A percentile compares a stretch with the other conserved stretches of the same genome.
phyloP scores from a whole-genome alignment of 768 basidiomycete species.

The Kwoniella sp. region DNA sequence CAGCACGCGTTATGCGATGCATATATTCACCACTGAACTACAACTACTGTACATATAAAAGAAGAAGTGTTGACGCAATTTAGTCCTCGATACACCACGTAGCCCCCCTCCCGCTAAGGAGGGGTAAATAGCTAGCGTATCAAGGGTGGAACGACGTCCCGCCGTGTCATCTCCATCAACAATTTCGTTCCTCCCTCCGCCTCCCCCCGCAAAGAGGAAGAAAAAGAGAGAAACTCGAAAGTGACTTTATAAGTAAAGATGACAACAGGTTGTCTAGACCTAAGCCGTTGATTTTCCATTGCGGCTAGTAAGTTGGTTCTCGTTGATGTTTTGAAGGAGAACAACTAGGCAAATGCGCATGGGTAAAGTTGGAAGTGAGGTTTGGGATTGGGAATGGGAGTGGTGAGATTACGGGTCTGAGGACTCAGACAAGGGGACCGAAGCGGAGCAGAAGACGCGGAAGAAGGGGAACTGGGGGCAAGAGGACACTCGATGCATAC shows the following conservation, averaged over 20 bases:
- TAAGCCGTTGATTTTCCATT: slow-evolving; percentile 28
- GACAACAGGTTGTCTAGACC: slow-evolving; percentile 32
- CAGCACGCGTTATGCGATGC: too few species aligned
- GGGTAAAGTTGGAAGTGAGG: too few species aligned
- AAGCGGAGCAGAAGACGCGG: not conserved
- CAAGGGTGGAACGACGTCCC: slow-evolving; percentile 31
- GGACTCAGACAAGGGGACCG: not conserved
- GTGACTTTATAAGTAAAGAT: not conserved
- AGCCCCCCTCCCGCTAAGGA: not conserved
- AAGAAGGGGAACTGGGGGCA: too few species aligned
- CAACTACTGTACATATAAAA: not conserved
- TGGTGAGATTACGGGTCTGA: not conserved
- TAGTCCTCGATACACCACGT: slow-evolving; percentile 29
- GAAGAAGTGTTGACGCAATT: slow-evolving; percentile 12
- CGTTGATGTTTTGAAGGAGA: slow-evolving; percentile 12
- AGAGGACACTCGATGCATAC: too few species aligned
- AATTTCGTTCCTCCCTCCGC: not conserved
- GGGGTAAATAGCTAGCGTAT: slow-evolving; percentile 11
- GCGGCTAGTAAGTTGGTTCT: slow-evolving; percentile 26
- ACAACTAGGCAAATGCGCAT: slow-evolving; percentile 32
- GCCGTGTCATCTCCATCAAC: slow-evolving; percentile 10
- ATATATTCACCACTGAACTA: not conserved
- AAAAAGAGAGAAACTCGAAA: not conserved
- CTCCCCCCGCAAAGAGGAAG: not conserved
- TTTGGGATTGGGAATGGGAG: not conserved